Evolutionary conservation across 2,329 filamentous ascomycete species (phyloP), one percentile per base, ranked within the genome.

Genomic region (Proliferodiscus dingleyae): DNA sequence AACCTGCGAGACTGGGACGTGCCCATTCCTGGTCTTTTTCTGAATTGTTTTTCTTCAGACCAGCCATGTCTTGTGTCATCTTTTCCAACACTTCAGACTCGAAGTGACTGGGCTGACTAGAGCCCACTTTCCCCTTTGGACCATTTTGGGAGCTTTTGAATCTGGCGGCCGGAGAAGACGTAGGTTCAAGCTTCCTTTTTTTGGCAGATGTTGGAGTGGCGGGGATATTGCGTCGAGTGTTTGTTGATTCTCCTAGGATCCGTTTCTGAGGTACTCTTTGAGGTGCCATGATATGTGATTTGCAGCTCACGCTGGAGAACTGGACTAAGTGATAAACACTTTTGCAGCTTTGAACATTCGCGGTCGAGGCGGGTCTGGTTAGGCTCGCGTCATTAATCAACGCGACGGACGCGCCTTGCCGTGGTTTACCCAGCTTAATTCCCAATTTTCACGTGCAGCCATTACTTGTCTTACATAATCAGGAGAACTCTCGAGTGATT

Each of bases 1-100:
- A 86, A 55, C 75, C 71, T 18, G 71, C 71, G 23, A 88, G 64
- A 23, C 68, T 66, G 13, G 83, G 84, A 43, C 84, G 72, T 37
- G 85, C 83, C 94, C 93, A 98, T 63, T 88, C 78, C 66, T 98
- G 93, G 64, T 97, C 91, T 65, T 84, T 94, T 64, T 98, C 93
- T 2, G 87, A 77, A 67, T 94, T 97, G 66, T 78, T 87, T 60
- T 87, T 77, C 72, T 90, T 95, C 56, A 94, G 73, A 16, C 84
- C 86, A 19, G 80, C 84, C 51, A 97, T 90, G 63, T 96, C 89
- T 67, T 97, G 91, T 51, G 89, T 93, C 67, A 98, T 79, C 72
- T 95, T 95, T 74, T 96, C 91, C 51, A 98, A 75, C 2, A 95
- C 88, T 63, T 96, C 89, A 47, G 86, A 84, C 68, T 97, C 93